Evolutionary conservation across 768 basidiomycete genomes (phyloP).

Genomic region (Coprinellus micaceus): DNA sequence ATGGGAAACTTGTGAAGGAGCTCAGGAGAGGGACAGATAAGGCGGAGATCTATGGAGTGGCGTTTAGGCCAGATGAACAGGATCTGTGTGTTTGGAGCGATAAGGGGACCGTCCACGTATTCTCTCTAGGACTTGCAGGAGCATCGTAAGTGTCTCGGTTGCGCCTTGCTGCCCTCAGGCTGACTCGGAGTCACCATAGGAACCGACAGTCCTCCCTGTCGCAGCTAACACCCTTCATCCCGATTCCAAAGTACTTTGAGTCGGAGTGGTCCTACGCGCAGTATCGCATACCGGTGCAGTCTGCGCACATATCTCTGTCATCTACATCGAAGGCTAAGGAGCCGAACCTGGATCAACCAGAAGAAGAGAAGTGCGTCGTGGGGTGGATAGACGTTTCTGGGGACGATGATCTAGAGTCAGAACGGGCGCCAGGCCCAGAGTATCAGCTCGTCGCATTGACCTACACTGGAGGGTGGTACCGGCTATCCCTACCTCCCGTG

Average conservation of each 20-base stretch:
- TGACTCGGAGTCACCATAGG: conserved; percentile 32
- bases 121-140: conserved; percentile 66
- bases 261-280: conserved; percentile 97
- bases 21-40: conserved; percentile 84
- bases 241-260: conserved; percentile 85
- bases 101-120: conserved; percentile 91
- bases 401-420: conserved; percentile 27
- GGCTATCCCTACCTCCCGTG: conserved; percentile 58
- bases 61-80: conserved; percentile 80
- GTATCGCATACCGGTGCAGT: conserved; percentile 83
- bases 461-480: conserved; percentile 90
- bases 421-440: conserved; percentile 32
- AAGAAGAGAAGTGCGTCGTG: conserved; percentile 82
- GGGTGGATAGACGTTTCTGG: conserved; percentile 71
- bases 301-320: conserved; percentile 75
- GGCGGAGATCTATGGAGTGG: conserved; percentile 87
- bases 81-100: conserved; percentile 93
- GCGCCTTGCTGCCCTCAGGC: conserved; percentile 1
- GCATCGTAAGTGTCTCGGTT: conserved; percentile 50
- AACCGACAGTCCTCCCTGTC: conserved; percentile 86
- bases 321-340: conserved; percentile 39
- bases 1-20: conserved; percentile 73
- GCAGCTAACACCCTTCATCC: conserved; percentile 73
- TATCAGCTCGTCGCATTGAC: conserved; percentile 84
- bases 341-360: conserved; percentile 49